A percentile compares a stretch with the other conserved stretches of the same genome.
These are phyloP conservation scores for Coniella lustricola DNA, from an alignment of 2,329 filamentous ascomycete genomes.

Conservation along the genomic window DNA sequence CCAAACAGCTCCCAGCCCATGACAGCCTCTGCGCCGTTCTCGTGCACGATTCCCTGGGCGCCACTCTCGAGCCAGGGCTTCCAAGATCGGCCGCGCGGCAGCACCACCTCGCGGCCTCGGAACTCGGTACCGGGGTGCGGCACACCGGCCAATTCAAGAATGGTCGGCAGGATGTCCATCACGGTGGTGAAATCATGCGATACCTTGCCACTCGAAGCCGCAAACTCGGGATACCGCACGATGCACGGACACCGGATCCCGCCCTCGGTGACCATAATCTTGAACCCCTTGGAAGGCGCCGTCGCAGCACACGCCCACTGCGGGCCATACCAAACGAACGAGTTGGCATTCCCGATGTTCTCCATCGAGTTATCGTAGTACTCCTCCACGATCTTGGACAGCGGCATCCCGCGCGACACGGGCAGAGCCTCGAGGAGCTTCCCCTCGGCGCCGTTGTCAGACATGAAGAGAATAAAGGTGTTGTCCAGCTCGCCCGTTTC, in stretches of 20 bases:
- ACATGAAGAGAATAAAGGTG: slow-evolving; percentile 57
- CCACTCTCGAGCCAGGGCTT: slow-evolving; percentile 21
- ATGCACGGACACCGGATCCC: slow-evolving; percentile 47
- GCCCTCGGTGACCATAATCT: slow-evolving; percentile 36
- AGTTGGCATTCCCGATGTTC: slow-evolving; percentile 46
- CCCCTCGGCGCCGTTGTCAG: slow-evolving; percentile 42
- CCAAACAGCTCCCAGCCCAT: slow-evolving; percentile 31
- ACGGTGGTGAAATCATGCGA: slow-evolving; percentile 44
- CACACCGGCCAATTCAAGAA: slow-evolving; percentile 39
- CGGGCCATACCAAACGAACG: slow-evolving; percentile 51
- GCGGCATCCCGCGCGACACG: slow-evolving; percentile 12
- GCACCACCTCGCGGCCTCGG: slow-evolving; percentile 26
- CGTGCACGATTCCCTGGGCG: slow-evolving; percentile 16
- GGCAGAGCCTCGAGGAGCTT: slow-evolving; percentile 18
- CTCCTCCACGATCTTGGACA: slow-evolving; percentile 29
- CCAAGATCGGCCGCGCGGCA: slow-evolving; percentile 29
- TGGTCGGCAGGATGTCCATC: slow-evolving; percentile 43
- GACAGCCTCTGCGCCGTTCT: slow-evolving; percentile 20
- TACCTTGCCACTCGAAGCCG: slow-evolving; percentile 27
- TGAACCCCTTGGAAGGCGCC: slow-evolving; percentile 23
- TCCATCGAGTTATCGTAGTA: slow-evolving; percentile 51
- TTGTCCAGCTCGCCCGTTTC: slow-evolving; percentile 53
- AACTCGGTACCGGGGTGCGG: slow-evolving; percentile 46
- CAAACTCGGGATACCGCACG: slow-evolving; percentile 21
- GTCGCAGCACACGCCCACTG: slow-evolving; percentile 39